Percentiles rank a stretch among this genome's conserved stretches.
Evolutionary conservation across 352 stramenopile species (phyloP).

Genomic region (Pilasporangium apinafurcum): DNA sequence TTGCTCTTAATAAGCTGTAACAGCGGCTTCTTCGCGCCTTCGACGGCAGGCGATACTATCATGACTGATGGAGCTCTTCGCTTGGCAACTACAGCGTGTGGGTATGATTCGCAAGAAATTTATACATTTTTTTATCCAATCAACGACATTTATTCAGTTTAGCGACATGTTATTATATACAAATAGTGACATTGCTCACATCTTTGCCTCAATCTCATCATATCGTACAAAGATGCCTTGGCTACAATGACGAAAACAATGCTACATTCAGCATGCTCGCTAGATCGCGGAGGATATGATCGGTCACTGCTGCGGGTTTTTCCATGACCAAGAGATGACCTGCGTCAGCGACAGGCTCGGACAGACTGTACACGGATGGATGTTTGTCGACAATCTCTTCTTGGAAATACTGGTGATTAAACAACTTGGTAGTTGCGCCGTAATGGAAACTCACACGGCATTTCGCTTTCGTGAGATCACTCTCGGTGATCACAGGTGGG

Average conservation of each 20-base stretch:
- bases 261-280: no score
- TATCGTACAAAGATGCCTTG: no score
- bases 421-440: slow-evolving; percentile 18
- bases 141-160: no score
- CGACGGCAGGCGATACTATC: slow-evolving; percentile 8
- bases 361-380: slow-evolving; percentile 18
- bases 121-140: no score
- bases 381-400: slow-evolving; percentile 3
- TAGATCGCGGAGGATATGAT: no score
- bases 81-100: no score
- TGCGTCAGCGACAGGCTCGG: slow-evolving; percentile 13
- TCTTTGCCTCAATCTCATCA: no score
- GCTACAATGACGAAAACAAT: no score
- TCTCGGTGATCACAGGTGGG: slow-evolving; percentile 12
- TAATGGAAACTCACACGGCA: slow-evolving; percentile 24
- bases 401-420: slow-evolving; percentile 7
- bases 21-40: slow-evolving; percentile 22
- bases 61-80: no score
- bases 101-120: no score
- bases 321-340: slow-evolving; percentile 44
- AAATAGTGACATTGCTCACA: no score
- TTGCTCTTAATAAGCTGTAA: slow-evolving; percentile 53
- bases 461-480: slow-evolving; percentile 17
- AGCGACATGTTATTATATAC: no score
- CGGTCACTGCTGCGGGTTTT: slow-evolving; percentile 19